These are phyloP conservation scores for Linnemannia elongata DNA, from an alignment of 192 early-diverging fungal species.

Conservation along the genomic window DNA sequence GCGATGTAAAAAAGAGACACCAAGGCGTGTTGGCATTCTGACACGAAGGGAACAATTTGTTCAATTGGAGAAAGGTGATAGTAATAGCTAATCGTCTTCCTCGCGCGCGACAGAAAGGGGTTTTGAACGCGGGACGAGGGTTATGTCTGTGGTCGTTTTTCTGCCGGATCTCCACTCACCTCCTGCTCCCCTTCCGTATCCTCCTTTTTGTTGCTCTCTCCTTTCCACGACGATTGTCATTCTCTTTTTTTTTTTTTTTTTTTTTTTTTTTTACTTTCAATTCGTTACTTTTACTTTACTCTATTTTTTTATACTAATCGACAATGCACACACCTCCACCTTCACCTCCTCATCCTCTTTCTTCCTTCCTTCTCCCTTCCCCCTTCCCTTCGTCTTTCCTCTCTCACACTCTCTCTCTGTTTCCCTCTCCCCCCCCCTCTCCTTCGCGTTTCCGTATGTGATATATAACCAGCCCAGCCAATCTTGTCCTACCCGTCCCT, in stretches of 20 bases:
- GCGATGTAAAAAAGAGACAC: no score
- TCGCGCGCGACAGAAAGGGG: neutral
- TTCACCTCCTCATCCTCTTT: neutral
- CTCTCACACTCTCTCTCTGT: neutral
- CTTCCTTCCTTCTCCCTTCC: neutral
- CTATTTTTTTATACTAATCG: neutral
- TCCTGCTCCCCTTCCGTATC: no score
- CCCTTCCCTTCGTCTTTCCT: neutral
- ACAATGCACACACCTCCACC: conserved; percentile 5
- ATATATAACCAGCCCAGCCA: neutral
- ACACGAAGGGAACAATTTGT: no score
- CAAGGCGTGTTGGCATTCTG: no score
- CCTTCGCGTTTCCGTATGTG: neutral
- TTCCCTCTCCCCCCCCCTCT: neutral
- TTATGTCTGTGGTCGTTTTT: neutral
- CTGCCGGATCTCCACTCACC: neutral
- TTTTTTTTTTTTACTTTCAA: neutral
- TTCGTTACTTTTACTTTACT: neutral
- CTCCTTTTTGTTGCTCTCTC: neutral
- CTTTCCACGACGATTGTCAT: neutral
- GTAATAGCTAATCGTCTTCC: neutral
- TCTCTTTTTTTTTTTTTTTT: neutral
- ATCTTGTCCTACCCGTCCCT: neutral
- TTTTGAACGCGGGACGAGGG: neutral
- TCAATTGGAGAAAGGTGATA: neutral